Evolutionary conservation across 306 rosid genomes (phyloP).

Genomic region (Lupinus albus): DNA sequence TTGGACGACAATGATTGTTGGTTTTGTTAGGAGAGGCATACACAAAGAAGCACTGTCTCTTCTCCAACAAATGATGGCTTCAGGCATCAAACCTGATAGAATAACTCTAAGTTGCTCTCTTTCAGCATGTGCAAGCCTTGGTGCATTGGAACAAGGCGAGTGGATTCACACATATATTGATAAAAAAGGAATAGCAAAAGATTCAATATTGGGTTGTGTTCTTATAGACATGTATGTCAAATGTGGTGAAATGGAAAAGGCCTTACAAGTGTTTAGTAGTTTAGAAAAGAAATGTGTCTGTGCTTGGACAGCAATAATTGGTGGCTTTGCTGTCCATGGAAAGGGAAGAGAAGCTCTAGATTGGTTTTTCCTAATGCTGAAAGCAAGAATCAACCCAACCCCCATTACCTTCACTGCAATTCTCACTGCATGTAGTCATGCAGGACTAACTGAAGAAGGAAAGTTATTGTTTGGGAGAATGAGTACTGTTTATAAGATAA

Average conservation of each 20-base stretch:
- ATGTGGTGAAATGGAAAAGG: constrained; percentile 64
- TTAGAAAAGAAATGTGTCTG: constrained; percentile 51
- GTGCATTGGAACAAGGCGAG: constrained; percentile 57
- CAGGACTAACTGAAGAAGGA: constrained; percentile 59
- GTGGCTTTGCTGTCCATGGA: constrained; percentile 60
- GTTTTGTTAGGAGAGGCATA: constrained; percentile 49
- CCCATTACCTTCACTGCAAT: constrained; percentile 56
- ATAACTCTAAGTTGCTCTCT: constrained; percentile 47
- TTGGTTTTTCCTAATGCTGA: constrained; percentile 54
- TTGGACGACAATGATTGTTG: constrained; percentile 60
- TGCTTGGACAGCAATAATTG: constrained; percentile 60
- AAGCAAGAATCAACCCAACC: constrained; percentile 49
- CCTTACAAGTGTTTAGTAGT: constrained; percentile 41
- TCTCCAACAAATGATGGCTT: constrained; percentile 49
- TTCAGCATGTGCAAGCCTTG: constrained; percentile 65
- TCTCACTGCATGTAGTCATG: constrained; percentile 64
- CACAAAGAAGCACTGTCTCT: constrained; percentile 53
- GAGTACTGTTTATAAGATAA: constrained; percentile 42
- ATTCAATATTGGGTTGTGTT: constrained; percentile 54
- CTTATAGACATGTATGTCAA: constrained; percentile 60
- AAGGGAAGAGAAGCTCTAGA: constrained; percentile 59
- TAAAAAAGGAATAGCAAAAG: constrained; percentile 46
- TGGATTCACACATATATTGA: constrained; percentile 55
- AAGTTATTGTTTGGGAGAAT: constrained; percentile 51
- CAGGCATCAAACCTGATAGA: constrained; percentile 53